These are phyloP conservation scores for Leptographium wingfieldii DNA, from an alignment of 2,329 filamentous ascomycete genomes.

Conservation along the genomic window DNA sequence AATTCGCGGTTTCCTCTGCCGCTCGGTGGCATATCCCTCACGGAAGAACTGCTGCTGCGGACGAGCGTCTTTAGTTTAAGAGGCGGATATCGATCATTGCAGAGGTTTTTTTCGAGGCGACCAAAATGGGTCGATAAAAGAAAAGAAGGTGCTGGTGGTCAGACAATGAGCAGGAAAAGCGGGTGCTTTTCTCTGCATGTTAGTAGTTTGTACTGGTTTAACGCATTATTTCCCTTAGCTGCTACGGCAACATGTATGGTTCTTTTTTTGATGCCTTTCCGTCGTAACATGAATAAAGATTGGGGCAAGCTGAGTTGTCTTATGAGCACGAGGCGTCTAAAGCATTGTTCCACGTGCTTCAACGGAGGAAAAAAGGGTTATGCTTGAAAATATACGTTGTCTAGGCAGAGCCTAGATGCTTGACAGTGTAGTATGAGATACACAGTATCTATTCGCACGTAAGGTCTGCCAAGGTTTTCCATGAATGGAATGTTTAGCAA, in stretches of 20 bases:
- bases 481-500: too few relatives aligned
- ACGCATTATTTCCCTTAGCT: slow-evolving; percentile 4
- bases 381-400: too few relatives aligned
- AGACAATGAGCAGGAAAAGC: slow-evolving; percentile 4
- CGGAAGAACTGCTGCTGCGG: neutral
- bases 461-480: too few relatives aligned
- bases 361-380: too few relatives aligned
- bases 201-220: slow-evolving; percentile 10
- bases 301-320: too few relatives aligned
- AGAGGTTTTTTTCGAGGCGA: neutral
- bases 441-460: too few relatives aligned
- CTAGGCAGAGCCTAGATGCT: too few relatives aligned
- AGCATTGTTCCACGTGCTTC: too few relatives aligned
- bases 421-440: too few relatives aligned
- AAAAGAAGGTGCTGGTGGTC: neutral
- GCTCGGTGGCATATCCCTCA: neutral
- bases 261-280: neutral
- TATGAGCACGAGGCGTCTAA: too few relatives aligned
- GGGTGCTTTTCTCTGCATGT: slow-evolving; percentile 8
- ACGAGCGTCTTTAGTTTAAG: neutral
- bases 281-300: too few relatives aligned
- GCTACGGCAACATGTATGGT: neutral
- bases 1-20: slow-evolving; percentile 5
- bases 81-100: neutral
- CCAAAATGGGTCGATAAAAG: neutral